Conservation (phyloP, 192 early-diverging fungal genomes). For the Spizellomyces punctatus region DNA sequence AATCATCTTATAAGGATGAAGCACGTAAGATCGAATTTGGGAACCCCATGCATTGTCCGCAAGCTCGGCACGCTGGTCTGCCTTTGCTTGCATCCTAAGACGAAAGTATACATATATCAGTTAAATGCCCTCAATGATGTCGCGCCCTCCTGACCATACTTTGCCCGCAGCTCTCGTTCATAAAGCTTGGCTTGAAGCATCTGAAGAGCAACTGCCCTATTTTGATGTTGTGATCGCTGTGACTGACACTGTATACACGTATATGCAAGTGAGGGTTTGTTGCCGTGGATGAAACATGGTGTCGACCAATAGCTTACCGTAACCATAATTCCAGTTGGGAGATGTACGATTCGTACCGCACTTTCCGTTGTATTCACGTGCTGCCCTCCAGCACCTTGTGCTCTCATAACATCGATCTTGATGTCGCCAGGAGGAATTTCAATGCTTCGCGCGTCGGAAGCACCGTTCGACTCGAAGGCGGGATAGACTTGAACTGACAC, state of each 20-base stretch:
- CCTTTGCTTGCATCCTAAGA: conserved; percentile 40
- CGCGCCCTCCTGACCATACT: conserved; percentile 22
- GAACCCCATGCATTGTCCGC: conserved; percentile 59
- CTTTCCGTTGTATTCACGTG: conserved; percentile 96
- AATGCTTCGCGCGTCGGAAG: conserved; percentile 20
- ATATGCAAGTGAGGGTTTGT: neutral
- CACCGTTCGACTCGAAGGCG: conserved; percentile 20
- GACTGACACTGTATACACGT: conserved; percentile 62
- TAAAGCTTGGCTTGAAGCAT: conserved; percentile 76
- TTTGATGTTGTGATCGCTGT: conserved; percentile 92
- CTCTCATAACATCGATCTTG: conserved; percentile 56
- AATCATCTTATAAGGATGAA: conserved; percentile 66
- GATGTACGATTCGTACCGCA: conserved; percentile 90
- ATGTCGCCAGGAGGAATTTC: conserved; percentile 51
- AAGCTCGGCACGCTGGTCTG: conserved; percentile 33
- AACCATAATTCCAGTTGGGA: conserved; percentile 87
- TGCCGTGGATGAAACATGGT: too few relatives aligned
- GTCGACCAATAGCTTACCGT: conserved; percentile 45
- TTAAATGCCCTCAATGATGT: neutral
- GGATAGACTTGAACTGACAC: conserved; percentile 48
- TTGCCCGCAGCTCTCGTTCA: conserved; percentile 49
- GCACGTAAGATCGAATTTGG: conserved; percentile 62
- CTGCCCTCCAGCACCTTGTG: conserved; percentile 62
- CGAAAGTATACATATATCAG: neutral
- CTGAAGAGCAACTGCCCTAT: conserved; percentile 84